phyloP scores from a whole-genome alignment of 2,329 filamentous ascomycete genomes.

The Calonectria montana region DNA sequence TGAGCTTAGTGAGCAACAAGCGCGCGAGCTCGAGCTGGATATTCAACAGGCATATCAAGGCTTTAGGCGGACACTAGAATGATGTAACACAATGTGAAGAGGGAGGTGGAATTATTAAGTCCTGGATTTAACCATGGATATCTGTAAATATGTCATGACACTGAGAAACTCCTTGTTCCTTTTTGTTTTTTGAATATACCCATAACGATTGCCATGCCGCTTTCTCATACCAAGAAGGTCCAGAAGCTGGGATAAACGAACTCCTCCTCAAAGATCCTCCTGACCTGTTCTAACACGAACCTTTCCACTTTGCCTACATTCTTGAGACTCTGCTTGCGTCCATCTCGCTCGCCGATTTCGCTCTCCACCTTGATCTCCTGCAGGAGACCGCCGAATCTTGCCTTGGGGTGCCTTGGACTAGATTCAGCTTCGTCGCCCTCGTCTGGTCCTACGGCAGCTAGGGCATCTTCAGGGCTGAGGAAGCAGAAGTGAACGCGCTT shows the following conservation, averaged over 20 bases:
- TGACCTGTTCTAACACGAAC: slow-evolving; percentile 95
- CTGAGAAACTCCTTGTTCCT: slow-evolving; percentile 5
- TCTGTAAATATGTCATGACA: slow-evolving; percentile 12
- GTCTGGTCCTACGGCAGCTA: slow-evolving; percentile 72
- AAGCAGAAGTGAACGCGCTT: slow-evolving; percentile 95
- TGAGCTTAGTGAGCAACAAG: slow-evolving; percentile 87
- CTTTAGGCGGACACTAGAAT: slow-evolving; percentile 84
- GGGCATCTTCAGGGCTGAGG: slow-evolving; percentile 88
- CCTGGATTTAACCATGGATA: not conserved
- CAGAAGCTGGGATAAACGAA: slow-evolving; percentile 99
- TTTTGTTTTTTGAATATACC: slow-evolving; percentile 38
- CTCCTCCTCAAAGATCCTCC: slow-evolving; percentile 97
- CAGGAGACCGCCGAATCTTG: slow-evolving; percentile 76
- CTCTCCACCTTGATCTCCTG: slow-evolving; percentile 97
- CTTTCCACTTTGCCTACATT: slow-evolving; percentile 99
- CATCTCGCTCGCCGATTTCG: slow-evolving; percentile 93
- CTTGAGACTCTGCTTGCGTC: slow-evolving; percentile 93
- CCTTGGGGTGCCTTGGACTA: slow-evolving; percentile 44
- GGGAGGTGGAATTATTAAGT: slow-evolving; percentile 24
- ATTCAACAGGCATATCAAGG: slow-evolving; percentile 95
- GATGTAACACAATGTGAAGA: slow-evolving; percentile 30
- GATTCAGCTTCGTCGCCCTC: slow-evolving; percentile 46
- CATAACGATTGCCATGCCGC: slow-evolving; percentile 14
- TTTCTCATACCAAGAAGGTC: slow-evolving; percentile 87
- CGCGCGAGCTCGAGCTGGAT: slow-evolving; percentile 89